Conservation (phyloP, 108 stramenopile species). For the Stephanodiscus minutulus region DNA sequence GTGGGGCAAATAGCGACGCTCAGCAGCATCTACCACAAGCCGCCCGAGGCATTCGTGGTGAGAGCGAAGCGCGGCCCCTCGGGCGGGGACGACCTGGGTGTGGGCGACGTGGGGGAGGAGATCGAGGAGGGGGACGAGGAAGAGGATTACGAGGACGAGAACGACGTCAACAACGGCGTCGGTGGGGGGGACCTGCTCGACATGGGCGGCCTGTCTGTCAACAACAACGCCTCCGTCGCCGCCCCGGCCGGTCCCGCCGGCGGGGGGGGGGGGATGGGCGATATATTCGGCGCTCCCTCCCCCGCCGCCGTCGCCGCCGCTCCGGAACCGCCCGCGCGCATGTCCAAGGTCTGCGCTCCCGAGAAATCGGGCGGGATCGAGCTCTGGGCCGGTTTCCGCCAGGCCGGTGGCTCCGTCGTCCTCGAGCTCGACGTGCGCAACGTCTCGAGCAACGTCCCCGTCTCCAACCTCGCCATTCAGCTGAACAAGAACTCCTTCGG, state of each 20-base stretch:
- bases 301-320: constrained; percentile 26
- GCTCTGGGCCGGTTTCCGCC: constrained; percentile 80
- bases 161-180: constrained; percentile 53
- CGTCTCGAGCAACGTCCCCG: constrained; percentile 60
- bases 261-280: constrained; percentile 16
- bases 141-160: constrained; percentile 75
- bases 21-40: constrained; percentile 97
- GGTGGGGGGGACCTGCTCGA: constrained; percentile 79
- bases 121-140: constrained; percentile 81
- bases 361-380: constrained; percentile 90
- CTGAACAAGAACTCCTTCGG: constrained; percentile 98
- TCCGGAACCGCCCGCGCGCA: constrained; percentile 62
- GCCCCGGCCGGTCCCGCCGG: constrained; percentile 8
- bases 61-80: constrained; percentile 55
- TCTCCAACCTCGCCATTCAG: constrained; percentile 91
- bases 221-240: constrained; percentile 23
- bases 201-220: constrained; percentile 80
- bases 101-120: constrained; percentile 58
- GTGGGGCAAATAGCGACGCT: constrained; percentile 96
- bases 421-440: constrained; percentile 91
- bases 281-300: constrained; percentile 37
- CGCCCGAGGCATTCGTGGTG: constrained; percentile 97
- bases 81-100: constrained; percentile 49
- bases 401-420: constrained; percentile 61
- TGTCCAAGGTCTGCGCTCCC: constrained; percentile 72